Evolutionary conservation across 2,329 filamentous ascomycete species (phyloP).

Genomic region (Cytospora piceae): DNA sequence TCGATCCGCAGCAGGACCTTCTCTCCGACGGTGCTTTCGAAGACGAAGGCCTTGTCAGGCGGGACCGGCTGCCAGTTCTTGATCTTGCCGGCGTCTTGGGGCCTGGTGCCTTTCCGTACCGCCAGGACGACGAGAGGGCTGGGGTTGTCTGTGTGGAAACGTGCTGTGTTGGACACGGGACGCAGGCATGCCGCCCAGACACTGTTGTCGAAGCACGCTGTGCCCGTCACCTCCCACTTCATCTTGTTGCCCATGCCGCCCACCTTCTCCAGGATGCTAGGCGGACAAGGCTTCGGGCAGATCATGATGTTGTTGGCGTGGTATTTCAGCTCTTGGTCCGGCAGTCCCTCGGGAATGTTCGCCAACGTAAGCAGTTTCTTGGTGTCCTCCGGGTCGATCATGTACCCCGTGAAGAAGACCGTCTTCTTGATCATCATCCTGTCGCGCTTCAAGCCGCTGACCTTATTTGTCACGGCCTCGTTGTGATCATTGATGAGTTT

Average conservation of each 20-base stretch:
- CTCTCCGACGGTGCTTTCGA: slow-evolving; percentile 85
- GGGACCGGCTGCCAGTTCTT: slow-evolving; percentile 80
- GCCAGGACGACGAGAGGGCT: slow-evolving; percentile 83
- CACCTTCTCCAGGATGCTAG: slow-evolving; percentile 76
- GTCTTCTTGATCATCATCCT: slow-evolving; percentile 78
- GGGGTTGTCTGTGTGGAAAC: slow-evolving; percentile 78
- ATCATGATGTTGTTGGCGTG: slow-evolving; percentile 93
- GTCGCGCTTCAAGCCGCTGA: slow-evolving; percentile 40
- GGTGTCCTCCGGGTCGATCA: slow-evolving; percentile 73
- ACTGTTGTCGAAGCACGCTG: slow-evolving; percentile 74
- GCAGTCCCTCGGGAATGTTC: slow-evolving; percentile 61
- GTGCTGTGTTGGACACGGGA: slow-evolving; percentile 69
- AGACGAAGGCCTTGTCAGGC: slow-evolving; percentile 70
- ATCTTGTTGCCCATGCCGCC: slow-evolving; percentile 85
- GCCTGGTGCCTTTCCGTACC: slow-evolving; percentile 72
- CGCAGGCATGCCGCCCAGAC: slow-evolving; percentile 85
- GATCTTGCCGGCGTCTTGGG: slow-evolving; percentile 80
- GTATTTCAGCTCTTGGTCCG: slow-evolving; percentile 74
- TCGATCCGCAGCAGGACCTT: slow-evolving; percentile 84
- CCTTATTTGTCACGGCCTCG: slow-evolving; percentile 51
- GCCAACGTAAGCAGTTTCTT: slow-evolving; percentile 74
- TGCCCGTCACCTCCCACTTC: slow-evolving; percentile 80
- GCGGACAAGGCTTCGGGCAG: slow-evolving; percentile 73
- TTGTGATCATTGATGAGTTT: slow-evolving; percentile 91
- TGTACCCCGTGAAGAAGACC: slow-evolving; percentile 90